Conservation (phyloP, 169 alveolate species). For the Theileria parva region DNA sequence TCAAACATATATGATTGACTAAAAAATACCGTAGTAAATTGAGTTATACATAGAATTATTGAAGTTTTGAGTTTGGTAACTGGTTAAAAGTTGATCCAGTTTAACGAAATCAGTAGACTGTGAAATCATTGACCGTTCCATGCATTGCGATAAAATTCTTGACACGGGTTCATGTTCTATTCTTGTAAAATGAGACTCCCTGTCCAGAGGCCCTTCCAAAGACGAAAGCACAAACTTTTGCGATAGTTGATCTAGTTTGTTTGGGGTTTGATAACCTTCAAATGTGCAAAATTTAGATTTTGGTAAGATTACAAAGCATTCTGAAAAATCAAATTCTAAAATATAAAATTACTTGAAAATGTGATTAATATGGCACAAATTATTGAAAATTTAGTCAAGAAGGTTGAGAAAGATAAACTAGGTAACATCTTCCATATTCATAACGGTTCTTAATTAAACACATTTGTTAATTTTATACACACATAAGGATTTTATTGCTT, state of each 20-base stretch:
- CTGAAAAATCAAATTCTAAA: neutral
- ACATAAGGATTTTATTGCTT: neutral
- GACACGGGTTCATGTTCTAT: slow-evolving; percentile 1
- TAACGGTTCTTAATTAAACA: neutral
- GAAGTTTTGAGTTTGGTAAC: neutral
- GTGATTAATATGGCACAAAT: neutral
- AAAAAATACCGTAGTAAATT: slow-evolving; percentile 53
- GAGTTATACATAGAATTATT: slow-evolving; percentile 23
- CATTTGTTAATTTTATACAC: neutral
- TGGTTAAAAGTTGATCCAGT: slow-evolving; percentile 38
- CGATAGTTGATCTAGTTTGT: neutral
- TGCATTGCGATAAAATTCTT: slow-evolving; percentile 29
- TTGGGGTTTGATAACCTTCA: neutral
- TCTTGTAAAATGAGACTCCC: slow-evolving; percentile 1
- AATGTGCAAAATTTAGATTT: neutral
- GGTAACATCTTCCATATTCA: slow-evolving; percentile 11
- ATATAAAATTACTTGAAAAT: neutral
- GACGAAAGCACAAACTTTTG: slow-evolving; percentile 1
- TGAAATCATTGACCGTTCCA: slow-evolving; percentile 37
- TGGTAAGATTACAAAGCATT: neutral
- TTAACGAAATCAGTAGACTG: slow-evolving; percentile 42
- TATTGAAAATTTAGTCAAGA: neutral
- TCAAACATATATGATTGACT: neutral
- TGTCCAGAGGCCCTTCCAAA: neutral
- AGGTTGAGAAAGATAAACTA: neutral